Evolutionary conservation across 306 rosid genomes (phyloP).

Genomic region (Psophocarpus tetragonolobus): DNA sequence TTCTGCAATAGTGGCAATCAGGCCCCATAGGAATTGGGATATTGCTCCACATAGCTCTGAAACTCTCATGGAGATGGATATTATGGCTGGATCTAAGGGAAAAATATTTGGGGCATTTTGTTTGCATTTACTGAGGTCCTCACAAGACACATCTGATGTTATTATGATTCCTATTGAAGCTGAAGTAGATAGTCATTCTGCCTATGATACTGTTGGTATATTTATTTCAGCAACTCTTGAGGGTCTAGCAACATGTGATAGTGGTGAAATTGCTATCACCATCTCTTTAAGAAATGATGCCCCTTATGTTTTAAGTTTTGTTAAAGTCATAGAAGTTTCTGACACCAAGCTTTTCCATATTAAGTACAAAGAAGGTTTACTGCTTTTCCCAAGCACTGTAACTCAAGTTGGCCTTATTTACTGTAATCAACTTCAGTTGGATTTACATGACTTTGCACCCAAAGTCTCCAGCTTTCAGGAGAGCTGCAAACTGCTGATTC

Average conservation of each 20-base stretch:
- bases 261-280: constrained; percentile 45
- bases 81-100: constrained; percentile 61
- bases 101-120: constrained; percentile 77
- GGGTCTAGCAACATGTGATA: constrained; percentile 51
- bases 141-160: constrained; percentile 65
- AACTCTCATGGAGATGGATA: constrained; percentile 70
- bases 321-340: constrained; percentile 56
- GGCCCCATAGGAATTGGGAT: constrained; percentile 80
- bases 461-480: constrained; percentile 40
- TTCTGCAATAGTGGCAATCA: constrained; percentile 64
- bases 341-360: constrained; percentile 55
- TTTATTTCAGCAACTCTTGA: constrained; percentile 67
- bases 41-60: constrained; percentile 74
- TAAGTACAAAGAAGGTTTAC: constrained; percentile 66
- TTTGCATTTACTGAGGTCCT: constrained; percentile 70
- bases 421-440: constrained; percentile 49
- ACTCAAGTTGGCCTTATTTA: constrained; percentile 76
- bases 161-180: constrained; percentile 86
- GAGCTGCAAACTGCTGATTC: constrained; percentile 63
- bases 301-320: constrained; percentile 55
- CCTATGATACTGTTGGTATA: constrained; percentile 36
- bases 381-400: constrained; percentile 77
- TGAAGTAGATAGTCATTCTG: constrained; percentile 47
- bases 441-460: constrained; percentile 41
- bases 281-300: constrained; percentile 70